Percentiles rank a stretch among this genome's conserved stretches.
These are phyloP conservation scores for Lasiosphaeria ovina DNA, from an alignment of 495 filamentous ascomycete genomes.

Conservation along the genomic window DNA sequence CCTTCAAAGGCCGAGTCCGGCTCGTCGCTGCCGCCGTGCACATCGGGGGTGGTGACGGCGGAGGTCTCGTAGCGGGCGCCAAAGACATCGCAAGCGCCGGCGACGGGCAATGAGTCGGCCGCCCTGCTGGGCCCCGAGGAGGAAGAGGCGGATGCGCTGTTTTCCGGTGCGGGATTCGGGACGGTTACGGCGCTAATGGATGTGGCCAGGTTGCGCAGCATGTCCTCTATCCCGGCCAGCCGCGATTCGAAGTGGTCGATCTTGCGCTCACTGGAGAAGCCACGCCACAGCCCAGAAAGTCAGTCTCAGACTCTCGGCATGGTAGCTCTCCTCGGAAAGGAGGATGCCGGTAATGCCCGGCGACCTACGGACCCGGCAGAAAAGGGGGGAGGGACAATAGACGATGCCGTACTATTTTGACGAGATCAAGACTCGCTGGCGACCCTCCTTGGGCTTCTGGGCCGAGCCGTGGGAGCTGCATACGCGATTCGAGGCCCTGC, in stretches of 20 bases:
- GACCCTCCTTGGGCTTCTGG: conserved; percentile 56
- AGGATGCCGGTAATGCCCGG: neutral
- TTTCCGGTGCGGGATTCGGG: conserved; percentile 3
- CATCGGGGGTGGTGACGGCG: too few species aligned
- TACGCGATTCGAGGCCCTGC: conserved; percentile 53
- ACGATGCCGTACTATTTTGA: conserved; percentile 58
- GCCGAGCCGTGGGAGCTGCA: conserved; percentile 61
- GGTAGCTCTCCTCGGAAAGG: neutral
- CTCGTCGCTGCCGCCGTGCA: conserved; percentile 29
- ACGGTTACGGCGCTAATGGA: conserved; percentile 15
- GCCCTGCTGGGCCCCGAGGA: neutral
- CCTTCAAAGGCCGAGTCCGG: conserved; percentile 56
- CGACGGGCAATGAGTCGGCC: neutral
- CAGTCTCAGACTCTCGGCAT: neutral
- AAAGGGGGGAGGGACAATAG: neutral
- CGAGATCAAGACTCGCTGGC: conserved; percentile 64
- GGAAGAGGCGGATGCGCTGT: conserved; percentile 5
- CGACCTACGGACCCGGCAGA: neutral
- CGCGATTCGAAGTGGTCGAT: conserved; percentile 66
- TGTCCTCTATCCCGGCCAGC: conserved; percentile 56
- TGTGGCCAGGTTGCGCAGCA: conserved; percentile 44
- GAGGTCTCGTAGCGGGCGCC: neutral
- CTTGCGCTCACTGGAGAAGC: conserved; percentile 57
- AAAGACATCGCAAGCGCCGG: neutral
- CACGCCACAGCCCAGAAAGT: neutral